Evolutionary conservation across 2,329 filamentous ascomycete species (phyloP), one percentile per base, ranked within the genome.

Genomic region (Hypoxylon sp.): DNA sequence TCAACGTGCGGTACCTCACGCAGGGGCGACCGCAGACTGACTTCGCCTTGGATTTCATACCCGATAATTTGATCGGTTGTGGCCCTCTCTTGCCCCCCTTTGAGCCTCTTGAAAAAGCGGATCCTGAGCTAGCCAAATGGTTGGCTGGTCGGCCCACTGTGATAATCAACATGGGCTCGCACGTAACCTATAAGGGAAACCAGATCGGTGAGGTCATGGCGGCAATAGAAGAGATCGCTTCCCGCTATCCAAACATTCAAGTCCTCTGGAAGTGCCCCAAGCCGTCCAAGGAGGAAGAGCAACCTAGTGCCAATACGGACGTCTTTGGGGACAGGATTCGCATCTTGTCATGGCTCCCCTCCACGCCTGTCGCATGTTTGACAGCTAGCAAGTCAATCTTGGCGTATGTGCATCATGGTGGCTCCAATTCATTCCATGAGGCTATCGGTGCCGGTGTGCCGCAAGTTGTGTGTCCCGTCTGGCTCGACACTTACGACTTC

Each of bases 151-250:
- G 56, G 10, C 56, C 56, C n/a, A 59, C 56, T 13, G 46, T 59
- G 1, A 59, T 59, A 19, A 59, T 59, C 24, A 59, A 59, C 47
- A 59, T 59, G 56, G 56, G 56, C 2, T 59, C 56, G n/a, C 56
- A 59, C 56, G 35, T 59, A 35, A 59, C 56, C 2, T 59, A 59
- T 24, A 42, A 59, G 47, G 46, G 44, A 7, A 50, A 59, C 32
- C 56, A 59, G n/a, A 50, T 50, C 21, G 24, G 24, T 11, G 56
- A 59, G 47, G 56, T 59, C 4, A 6, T 59, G 6, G 32, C 56
- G 8, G 32, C 47, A 10, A 51, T 59, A 29, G 46, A 51, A 13
- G 31, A 59, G 35, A 8, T 39, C 24, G 56, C 32, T 19, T 35
- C 51, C 11, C 46, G 46, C n/a, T 35, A 59, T 10, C 31, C 56